Evolutionary conservation across 1,284 basidiomycete species (phyloP).

Genomic region (Microbotryomycetes sp.): DNA sequence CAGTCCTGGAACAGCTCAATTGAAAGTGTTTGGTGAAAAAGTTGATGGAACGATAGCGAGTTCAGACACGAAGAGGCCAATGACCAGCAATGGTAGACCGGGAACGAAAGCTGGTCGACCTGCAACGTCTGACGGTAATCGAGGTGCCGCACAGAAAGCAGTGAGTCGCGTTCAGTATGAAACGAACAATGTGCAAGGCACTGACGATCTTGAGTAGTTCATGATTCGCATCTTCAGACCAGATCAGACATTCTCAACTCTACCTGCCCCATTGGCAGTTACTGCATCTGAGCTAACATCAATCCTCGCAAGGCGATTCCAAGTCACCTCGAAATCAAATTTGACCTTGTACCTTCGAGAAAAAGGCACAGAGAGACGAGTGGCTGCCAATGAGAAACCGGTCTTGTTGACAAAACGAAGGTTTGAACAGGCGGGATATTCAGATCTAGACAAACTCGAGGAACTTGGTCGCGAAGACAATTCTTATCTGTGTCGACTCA

Average conservation of each 20-base stretch:
- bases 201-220: conserved; percentile 34
- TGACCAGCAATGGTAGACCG: conserved; percentile 22
- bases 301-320: conserved; percentile 32
- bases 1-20: conserved; percentile 3
- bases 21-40: conserved; percentile 20
- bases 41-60: neutral
- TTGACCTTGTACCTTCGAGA: conserved; percentile 29
- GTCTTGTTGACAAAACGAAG: conserved; percentile 76
- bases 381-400: conserved; percentile 75
- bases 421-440: conserved; percentile 86
- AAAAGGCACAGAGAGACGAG: conserved; percentile 60
- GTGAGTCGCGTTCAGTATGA: conserved; percentile 16
- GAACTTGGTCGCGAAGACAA: conserved; percentile 75
- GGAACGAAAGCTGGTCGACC: conserved; percentile 25
- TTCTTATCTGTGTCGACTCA: conserved; percentile 79
- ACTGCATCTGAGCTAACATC: conserved; percentile 30
- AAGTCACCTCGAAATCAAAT: conserved; percentile 23
- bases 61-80: conserved; percentile 6
- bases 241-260: conserved; percentile 36
- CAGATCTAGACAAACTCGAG: conserved; percentile 68
- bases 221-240: conserved; percentile 36
- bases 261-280: conserved; percentile 33
- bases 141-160: conserved; percentile 27
- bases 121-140: conserved; percentile 26
- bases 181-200: conserved; percentile 12